A percentile compares a stretch with the other conserved stretches of the same genome.
Evolutionary conservation across 2,329 filamentous ascomycete genomes (phyloP).

Genomic region (Ilyonectria mors-panacis): DNA sequence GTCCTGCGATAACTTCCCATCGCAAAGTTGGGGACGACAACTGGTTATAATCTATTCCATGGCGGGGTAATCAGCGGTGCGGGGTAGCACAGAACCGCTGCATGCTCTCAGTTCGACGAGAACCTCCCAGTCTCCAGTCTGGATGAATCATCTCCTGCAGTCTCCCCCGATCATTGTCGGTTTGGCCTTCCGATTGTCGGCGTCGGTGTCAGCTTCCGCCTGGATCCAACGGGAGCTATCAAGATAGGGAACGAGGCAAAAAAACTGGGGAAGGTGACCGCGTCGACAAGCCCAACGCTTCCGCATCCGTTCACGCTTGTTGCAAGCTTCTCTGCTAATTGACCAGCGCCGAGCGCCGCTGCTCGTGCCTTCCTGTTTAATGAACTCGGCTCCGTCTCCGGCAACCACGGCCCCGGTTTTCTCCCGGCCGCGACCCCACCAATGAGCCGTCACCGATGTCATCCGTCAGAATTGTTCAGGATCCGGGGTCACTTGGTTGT

Average conservation of each 20-base stretch:
- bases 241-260: neutral
- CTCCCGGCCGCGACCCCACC: neutral
- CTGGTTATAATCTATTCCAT: neutral
- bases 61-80: conserved; percentile 8
- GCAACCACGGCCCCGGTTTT: neutral
- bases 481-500: neutral
- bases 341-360: no score
- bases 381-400: neutral
- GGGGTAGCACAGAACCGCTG: conserved; percentile 11
- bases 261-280: conserved; percentile 1
- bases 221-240: neutral
- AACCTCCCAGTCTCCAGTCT: neutral
- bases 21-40: neutral
- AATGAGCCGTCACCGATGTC: neutral
- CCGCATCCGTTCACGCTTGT: neutral
- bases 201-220: conserved; percentile 22
- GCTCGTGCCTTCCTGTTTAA: neutral
- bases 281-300: neutral
- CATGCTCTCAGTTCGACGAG: neutral
- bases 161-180: conserved; percentile 16
- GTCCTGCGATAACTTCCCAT: neutral
- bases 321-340: no score
- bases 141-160: conserved; percentile 12
- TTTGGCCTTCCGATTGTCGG: conserved; percentile 22
- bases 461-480: neutral